Evolutionary conservation across 208 protist species (phyloP).

Genomic region (Acanthamoeba castellanii): DNA sequence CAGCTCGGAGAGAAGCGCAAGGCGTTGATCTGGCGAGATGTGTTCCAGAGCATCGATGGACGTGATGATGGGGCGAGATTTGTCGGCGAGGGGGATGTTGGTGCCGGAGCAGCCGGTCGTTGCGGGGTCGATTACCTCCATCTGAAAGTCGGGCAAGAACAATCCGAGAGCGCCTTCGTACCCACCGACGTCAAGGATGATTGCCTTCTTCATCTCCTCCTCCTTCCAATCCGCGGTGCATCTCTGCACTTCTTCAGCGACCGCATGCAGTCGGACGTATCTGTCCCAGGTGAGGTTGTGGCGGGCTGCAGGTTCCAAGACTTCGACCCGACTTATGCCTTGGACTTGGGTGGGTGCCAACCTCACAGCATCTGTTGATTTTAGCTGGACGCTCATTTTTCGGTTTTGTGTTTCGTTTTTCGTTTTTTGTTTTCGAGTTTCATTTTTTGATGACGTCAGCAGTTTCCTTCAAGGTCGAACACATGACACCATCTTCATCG

Average conservation of each 20-base stretch:
- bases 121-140: background rate
- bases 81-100: background rate
- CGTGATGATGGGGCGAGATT: background rate
- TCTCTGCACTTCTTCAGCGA: background rate
- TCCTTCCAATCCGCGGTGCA: background rate
- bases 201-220: background rate
- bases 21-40: background rate
- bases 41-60: background rate
- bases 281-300: background rate
- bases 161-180: background rate
- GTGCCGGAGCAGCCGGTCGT: background rate
- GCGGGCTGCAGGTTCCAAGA: background rate
- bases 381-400: background rate
- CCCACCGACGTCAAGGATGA: background rate
- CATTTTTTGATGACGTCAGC: no score
- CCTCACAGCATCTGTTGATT: background rate
- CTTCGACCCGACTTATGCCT: background rate
- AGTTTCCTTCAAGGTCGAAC: no score
- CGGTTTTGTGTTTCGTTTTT: no score
- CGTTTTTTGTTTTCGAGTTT: no score
- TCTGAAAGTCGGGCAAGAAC: background rate
- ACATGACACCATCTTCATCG: no score
- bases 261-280: background rate
- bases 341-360: background rate
- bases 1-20: background rate